These are phyloP conservation scores for Coprinopsis cinerea DNA, from an alignment of 768 basidiomycete genomes.

Conservation along the genomic window DNA sequence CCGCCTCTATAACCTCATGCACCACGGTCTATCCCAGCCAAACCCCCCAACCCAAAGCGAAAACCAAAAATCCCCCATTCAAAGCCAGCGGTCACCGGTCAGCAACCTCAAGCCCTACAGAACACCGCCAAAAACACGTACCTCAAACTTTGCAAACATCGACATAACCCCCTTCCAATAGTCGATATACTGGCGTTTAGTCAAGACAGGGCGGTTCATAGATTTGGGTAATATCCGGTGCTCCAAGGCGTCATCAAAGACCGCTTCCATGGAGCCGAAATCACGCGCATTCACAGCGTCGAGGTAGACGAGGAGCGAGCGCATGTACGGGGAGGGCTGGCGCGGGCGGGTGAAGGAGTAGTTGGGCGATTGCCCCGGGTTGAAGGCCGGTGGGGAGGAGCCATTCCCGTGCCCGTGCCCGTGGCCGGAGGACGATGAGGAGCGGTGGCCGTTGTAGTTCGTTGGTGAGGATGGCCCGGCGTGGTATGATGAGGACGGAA, in stretches of 20 bases:
- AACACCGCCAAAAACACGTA: slow-evolving; percentile 14
- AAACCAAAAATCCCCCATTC: not conserved
- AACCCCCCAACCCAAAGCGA: not conserved
- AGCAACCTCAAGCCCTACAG: not conserved
- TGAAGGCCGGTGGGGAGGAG: slow-evolving; percentile 13
- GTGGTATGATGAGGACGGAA: too few relatives aligned
- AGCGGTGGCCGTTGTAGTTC: not conserved
- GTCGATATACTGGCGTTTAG: slow-evolving; percentile 27
- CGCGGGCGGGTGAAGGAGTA: slow-evolving; percentile 22
- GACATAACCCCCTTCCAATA: slow-evolving; percentile 24
- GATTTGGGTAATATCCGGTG: slow-evolving; percentile 31
- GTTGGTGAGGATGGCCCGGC: slow-evolving; percentile 3
- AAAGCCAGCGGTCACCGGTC: not conserved
- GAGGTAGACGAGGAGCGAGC: slow-evolving; percentile 27
- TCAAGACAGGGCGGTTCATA: slow-evolving; percentile 29
- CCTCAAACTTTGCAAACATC: slow-evolving; percentile 24
- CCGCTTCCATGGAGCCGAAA: slow-evolving; percentile 20
- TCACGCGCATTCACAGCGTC: slow-evolving; percentile 28
- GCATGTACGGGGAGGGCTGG: slow-evolving; percentile 27
- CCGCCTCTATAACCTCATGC: slow-evolving; percentile 28
- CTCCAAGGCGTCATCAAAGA: slow-evolving; percentile 28
- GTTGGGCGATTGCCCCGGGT: slow-evolving; percentile 21
- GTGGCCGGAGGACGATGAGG: slow-evolving; percentile 1
- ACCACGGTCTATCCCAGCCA: slow-evolving; percentile 19
- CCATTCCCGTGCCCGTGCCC: too few relatives aligned